These are phyloP conservation scores for Malus hybrid DNA, from an alignment of 331 rosid species.

Conservation along the genomic window DNA sequence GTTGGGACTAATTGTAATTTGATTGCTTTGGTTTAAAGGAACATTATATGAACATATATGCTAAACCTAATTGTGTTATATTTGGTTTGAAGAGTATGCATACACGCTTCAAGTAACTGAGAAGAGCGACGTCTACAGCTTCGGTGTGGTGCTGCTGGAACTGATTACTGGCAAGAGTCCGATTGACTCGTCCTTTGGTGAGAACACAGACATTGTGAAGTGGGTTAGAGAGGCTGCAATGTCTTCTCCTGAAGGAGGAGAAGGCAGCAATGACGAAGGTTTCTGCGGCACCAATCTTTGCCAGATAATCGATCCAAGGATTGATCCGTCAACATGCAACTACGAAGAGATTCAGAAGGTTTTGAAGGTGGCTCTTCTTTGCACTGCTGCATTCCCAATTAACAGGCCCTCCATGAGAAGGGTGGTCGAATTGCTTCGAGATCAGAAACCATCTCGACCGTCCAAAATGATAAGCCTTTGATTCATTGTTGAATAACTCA, in stretches of 20 bases:
- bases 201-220: slow-evolving; percentile 61
- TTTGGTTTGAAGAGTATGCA: slow-evolving; percentile 44
- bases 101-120: slow-evolving; percentile 65
- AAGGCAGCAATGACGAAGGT: background rate
- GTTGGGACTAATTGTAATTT: background rate
- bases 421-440: slow-evolving; percentile 70
- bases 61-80: background rate
- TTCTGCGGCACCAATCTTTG: background rate
- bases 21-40: background rate
- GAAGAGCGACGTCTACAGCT: slow-evolving; percentile 81
- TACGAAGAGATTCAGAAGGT: slow-evolving; percentile 52
- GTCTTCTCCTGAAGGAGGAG: slow-evolving; percentile 13
- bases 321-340: slow-evolving; percentile 37
- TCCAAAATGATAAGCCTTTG: slow-evolving; percentile 10
- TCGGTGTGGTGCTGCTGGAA: slow-evolving; percentile 74
- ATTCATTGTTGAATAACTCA: background rate
- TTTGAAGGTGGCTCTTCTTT: slow-evolving; percentile 64
- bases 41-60: background rate
- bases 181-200: slow-evolving; percentile 60
- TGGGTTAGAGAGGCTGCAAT: slow-evolving; percentile 54
- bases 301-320: slow-evolving; percentile 49
- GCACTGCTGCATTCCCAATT: slow-evolving; percentile 61
- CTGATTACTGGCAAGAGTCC: slow-evolving; percentile 72
- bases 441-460: slow-evolving; percentile 16
- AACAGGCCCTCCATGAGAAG: slow-evolving; percentile 81